Conservation (phyloP, 257 asterid genomes). For the Scutellaria galericulata region DNA sequence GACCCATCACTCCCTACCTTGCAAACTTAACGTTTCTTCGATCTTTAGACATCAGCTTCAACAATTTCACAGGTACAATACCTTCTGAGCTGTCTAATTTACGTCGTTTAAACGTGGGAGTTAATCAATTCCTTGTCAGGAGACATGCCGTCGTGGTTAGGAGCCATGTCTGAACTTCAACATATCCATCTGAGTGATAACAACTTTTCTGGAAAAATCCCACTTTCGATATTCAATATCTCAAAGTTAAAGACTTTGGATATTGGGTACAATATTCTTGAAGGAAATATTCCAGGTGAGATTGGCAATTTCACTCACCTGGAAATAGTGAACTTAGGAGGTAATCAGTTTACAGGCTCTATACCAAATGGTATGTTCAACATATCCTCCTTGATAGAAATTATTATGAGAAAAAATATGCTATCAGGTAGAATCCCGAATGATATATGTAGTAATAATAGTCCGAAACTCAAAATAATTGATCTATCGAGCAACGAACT, state of each 20-base stretch:
- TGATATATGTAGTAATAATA: not conserved
- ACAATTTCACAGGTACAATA: constrained; percentile 11
- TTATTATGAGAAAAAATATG: too few relatives aligned
- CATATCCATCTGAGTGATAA: not conserved
- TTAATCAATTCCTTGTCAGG: constrained; percentile 10
- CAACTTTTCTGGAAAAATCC: not conserved
- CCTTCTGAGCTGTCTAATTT: not conserved
- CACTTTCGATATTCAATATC: not conserved
- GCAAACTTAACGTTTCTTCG: constrained; percentile 20
- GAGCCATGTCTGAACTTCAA: constrained; percentile 25
- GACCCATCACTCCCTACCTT: constrained; percentile 10
- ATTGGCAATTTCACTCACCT: constrained; percentile 11
- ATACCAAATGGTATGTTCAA: not conserved
- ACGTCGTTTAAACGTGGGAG: not conserved
- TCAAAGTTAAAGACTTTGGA: not conserved
- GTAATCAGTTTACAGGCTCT: not conserved
- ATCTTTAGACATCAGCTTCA: constrained; percentile 26
- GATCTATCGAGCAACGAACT: not conserved
- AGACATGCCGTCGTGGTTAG: constrained; percentile 28
- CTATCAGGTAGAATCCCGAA: too few relatives aligned
- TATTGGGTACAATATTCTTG: constrained; percentile 4
- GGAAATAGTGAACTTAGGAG: not conserved
- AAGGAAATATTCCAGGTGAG: constrained; percentile 42
- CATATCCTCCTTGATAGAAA: too few relatives aligned
- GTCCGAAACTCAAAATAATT: not conserved